Evolutionary conservation across 345 rosid genomes (phyloP), one percentile per base, ranked within the genome.

Genomic region (Eucalyptus curtisii): DNA sequence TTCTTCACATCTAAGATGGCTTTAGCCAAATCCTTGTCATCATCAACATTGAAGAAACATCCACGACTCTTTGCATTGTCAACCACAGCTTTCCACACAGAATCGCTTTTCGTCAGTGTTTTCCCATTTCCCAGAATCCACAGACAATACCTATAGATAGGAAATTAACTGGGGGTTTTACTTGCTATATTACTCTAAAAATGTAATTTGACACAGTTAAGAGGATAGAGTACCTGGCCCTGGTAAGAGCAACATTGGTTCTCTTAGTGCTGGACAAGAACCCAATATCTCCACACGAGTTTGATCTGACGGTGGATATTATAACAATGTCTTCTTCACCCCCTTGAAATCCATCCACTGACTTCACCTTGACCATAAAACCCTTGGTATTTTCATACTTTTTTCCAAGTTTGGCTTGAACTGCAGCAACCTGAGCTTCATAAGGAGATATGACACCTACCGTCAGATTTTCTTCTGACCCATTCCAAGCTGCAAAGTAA

Each of bases 121-220:
- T 61, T 90, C 88, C 86, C 95, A 89, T 91, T 89, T 53, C 95
- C 96, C 87, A 94, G 86, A 90, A 95, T 93, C 96, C 95, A 94
- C 52, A 93, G 93, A 89, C 96, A 89, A 49, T 93, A 92, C 90
- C 96, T 88, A 55, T 50, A 50, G 19, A 52, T 49, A 31, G n/a
- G 76, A 42, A 42, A 42, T 42, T 42, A 40, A 40, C 44, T 42
- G 5, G 4, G 44, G 2, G 42, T 3, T 40, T 42, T 42, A 42
- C 44, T 42, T 5, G 42, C 44, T 33, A 33, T 33, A 68, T 68
- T 44, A 68, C 44, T 33, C 44, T 5, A 16, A 68, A 10, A 8
- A 17, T 68, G 79, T 68, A 33, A 33, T 17, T 68, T 33, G 44
- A 33, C 24, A 68, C 25, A 2, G 37, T 85, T 30, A 33, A 42